These are phyloP conservation scores for Graphium sp. DNA, from an alignment of 2,329 filamentous ascomycete genomes.

Conservation along the genomic window DNA sequence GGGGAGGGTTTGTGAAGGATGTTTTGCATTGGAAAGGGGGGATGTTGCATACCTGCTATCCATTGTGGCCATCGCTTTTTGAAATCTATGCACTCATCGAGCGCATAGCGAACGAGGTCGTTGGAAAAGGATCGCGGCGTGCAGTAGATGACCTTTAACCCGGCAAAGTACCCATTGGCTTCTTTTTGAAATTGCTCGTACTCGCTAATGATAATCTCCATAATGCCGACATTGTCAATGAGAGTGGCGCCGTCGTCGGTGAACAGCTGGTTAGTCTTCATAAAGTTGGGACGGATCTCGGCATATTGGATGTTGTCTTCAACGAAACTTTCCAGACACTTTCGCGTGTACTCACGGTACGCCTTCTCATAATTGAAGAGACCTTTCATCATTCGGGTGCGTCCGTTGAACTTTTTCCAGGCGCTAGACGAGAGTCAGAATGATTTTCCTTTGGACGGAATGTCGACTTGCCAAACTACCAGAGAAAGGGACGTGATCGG, in stretches of 20 bases:
- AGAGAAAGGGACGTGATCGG: background rate
- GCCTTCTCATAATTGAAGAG: slow-evolving; percentile 50
- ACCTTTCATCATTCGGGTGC: slow-evolving; percentile 58
- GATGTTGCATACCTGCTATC: slow-evolving; percentile 43
- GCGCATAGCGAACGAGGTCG: slow-evolving; percentile 27
- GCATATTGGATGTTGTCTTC: slow-evolving; percentile 53
- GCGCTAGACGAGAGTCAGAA: slow-evolving; percentile 18
- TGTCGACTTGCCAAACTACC: too few relatives aligned
- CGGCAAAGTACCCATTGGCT: slow-evolving; percentile 31
- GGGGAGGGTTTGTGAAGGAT: background rate
- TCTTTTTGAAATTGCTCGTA: slow-evolving; percentile 27
- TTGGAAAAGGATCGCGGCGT: slow-evolving; percentile 43
- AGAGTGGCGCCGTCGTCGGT: slow-evolving; percentile 32
- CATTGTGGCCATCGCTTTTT: slow-evolving; percentile 38
- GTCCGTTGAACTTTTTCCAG: slow-evolving; percentile 48
- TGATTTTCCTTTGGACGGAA: too few relatives aligned
- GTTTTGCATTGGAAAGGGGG: background rate
- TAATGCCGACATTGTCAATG: slow-evolving; percentile 40
- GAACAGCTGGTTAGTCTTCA: slow-evolving; percentile 44
- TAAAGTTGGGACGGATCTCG: slow-evolving; percentile 54
- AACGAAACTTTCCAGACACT: slow-evolving; percentile 44
- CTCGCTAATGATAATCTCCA: slow-evolving; percentile 40
- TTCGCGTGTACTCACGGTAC: slow-evolving; percentile 41
- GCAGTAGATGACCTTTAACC: slow-evolving; percentile 57
- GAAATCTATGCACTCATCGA: slow-evolving; percentile 44